Evolutionary conservation across 2,329 filamentous ascomycete species (phyloP), one percentile per base, ranked within the genome.

Genomic region (Colletotrichum nymphaeae): DNA sequence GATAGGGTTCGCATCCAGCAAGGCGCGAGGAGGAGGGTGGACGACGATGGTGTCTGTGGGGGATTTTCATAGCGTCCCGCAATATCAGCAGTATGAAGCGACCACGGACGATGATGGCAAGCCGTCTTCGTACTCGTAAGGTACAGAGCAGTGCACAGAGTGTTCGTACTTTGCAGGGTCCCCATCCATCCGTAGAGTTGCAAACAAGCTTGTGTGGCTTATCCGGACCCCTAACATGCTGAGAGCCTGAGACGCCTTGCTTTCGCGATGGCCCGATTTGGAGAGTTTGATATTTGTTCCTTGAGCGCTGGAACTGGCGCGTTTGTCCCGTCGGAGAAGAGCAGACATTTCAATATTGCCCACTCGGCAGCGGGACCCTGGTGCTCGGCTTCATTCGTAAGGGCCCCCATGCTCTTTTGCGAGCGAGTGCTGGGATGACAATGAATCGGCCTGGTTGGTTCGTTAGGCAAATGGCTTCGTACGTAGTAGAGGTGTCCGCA

Each of bases 61-160:
- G 63, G 63, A 68, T 55, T 59, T 59, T 59, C 62, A 71, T 56
- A 46, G 56, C 56, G 32, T 52, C 42, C 24, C 32, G 19, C 60
- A 22, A 46, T 65, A 58, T 58, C 67, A 35, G 37, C 26, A 35
- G 22, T 24, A 66, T 42, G 37, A 63, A 22, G 37, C 60, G 30
- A 12, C n/a, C 11, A 26, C 28, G 28, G 19, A n/a, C 42, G 42
- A 49, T 19, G 42, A n/a, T 49, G 42, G 16, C 42, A 49, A n/a
- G 8, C 42, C 3, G 19, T n/a, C 42, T 49, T 49, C 42, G 19
- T 49, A 49, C 42, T 49, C 42, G 42, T 49, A 49, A 8, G 7
- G 42, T 49, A n/a, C 19, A 5, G 19, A 8, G 42, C n/a, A 49
- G 16, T 49, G 42, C 19, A 19, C 19, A n/a, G 7, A n/a, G 42